Evolutionary conservation across 768 basidiomycete genomes (phyloP).

Genomic region (Butyriboletus loyo): DNA sequence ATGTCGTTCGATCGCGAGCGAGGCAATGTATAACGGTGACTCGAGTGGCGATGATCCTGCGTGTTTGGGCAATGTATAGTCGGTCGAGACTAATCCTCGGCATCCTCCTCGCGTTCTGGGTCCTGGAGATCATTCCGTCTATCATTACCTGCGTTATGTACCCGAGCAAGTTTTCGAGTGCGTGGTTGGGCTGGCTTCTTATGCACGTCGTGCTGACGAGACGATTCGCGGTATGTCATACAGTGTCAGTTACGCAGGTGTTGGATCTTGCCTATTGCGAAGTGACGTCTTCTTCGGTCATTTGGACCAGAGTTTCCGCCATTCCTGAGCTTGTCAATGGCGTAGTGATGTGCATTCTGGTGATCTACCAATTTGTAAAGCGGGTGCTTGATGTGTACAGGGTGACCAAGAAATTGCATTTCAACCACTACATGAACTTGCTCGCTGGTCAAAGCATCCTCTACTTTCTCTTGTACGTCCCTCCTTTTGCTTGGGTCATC

Average conservation of each 20-base stretch:
- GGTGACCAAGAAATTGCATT: background rate
- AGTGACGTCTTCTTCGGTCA: background rate
- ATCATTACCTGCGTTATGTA: background rate
- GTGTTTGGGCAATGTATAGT: conserved; percentile 12
- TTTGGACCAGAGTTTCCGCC: conserved; percentile 1
- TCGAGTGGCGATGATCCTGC: conserved; percentile 16
- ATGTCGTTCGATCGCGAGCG: background rate
- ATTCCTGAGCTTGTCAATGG: background rate
- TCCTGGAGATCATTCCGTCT: background rate
- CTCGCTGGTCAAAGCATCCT: conserved; percentile 6
- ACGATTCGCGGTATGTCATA: background rate
- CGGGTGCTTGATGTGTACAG: conserved; percentile 2
- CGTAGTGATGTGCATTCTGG: conserved; percentile 3
- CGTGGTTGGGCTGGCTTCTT: background rate
- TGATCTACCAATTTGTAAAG: conserved; percentile 1
- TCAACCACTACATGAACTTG: conserved; percentile 7
- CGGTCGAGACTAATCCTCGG: conserved; percentile 7
- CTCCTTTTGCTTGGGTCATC: background rate
- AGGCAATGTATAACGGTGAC: background rate
- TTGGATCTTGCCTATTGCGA: background rate
- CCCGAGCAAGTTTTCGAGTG: background rate
- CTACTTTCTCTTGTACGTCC: conserved; percentile 13
- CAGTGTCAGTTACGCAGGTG: background rate
- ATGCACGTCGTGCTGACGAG: background rate
- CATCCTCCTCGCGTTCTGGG: conserved; percentile 7